phyloP scores from a whole-genome alignment of 1,284 basidiomycete species.

The Meripilus lineatus region DNA sequence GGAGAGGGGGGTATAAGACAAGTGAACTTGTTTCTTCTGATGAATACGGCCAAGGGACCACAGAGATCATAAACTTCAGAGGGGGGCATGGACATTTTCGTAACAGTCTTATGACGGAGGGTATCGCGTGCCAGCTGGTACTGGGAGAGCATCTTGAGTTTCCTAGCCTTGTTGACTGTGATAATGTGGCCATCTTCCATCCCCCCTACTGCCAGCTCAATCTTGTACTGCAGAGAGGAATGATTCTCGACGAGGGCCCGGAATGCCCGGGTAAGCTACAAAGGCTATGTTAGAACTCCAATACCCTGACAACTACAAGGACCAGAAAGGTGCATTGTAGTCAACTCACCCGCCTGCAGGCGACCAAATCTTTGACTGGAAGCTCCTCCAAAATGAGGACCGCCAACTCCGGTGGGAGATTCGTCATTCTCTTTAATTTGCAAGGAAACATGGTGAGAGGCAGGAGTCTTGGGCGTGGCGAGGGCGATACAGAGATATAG shows the following conservation, averaged over 20 bases:
- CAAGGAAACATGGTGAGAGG: too few species aligned
- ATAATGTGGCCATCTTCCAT: constrained; percentile 2
- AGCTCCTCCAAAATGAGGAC: constrained; percentile 10
- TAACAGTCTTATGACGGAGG: too few species aligned
- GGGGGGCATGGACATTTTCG: too few species aligned
- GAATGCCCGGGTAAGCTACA: constrained; percentile 2
- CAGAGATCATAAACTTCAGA: too few species aligned
- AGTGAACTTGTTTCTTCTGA: too few species aligned
- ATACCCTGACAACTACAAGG: background rate
- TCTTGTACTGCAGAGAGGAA: constrained; percentile 9
- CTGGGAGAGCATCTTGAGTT: background rate
- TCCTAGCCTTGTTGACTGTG: background rate
- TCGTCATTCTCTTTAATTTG: too few species aligned
- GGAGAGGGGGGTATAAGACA: too few species aligned
- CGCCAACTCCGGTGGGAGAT: constrained; percentile 9
- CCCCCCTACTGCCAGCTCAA: constrained; percentile 5
- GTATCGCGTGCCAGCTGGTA: too few species aligned
- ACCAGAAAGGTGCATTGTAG: too few species aligned
- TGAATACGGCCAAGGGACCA: too few species aligned
- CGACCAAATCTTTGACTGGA: constrained; percentile 6
- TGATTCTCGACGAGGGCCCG: constrained; percentile 5
- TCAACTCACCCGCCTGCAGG: constrained; percentile 9
- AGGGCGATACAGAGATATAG: too few species aligned
- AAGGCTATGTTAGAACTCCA: background rate
- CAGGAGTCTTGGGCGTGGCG: too few species aligned